Conservation (phyloP, 1,139 yeast genomes). For the Magnusiomyces suaveolens region DNA sequence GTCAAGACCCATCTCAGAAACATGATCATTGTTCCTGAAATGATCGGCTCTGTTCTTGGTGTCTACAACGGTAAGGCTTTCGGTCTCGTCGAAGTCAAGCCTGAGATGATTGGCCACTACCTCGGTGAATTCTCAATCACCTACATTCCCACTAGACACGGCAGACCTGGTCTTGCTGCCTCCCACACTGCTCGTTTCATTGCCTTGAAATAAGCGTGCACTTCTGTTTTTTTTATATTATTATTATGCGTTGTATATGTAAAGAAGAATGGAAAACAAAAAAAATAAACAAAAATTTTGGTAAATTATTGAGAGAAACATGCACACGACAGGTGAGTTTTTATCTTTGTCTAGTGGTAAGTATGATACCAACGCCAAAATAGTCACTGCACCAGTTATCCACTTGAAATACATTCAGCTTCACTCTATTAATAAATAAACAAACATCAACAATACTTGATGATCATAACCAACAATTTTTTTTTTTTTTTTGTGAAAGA, state of each 20-base stretch:
- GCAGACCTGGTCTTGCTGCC: conserved; percentile 85
- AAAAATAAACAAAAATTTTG: not conserved
- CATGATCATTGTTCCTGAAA: conserved; percentile 98
- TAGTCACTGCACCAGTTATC: too few relatives aligned
- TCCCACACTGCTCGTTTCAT: conserved; percentile 60
- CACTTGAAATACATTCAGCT: too few relatives aligned
- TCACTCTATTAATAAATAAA: too few relatives aligned
- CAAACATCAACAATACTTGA: too few relatives aligned
- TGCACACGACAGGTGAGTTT: too few relatives aligned
- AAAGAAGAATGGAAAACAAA: not conserved
- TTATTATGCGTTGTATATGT: not conserved
- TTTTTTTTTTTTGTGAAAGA: too few relatives aligned
- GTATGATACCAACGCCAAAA: too few relatives aligned
- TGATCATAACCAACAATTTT: too few relatives aligned
- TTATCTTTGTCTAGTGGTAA: too few relatives aligned
- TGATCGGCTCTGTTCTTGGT: conserved; percentile 98
- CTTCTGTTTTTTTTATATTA: conserved; percentile 5
- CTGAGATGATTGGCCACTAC: conserved; percentile 99
- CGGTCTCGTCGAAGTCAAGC: conserved; percentile 98
- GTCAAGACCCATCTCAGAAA: conserved; percentile 99
- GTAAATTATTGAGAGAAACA: too few relatives aligned
- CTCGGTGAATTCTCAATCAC: conserved; percentile 99
- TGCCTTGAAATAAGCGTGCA: conserved; percentile 32
- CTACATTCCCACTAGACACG: conserved; percentile 99
- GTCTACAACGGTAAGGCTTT: conserved; percentile 99